Evolutionary conservation across 2,329 filamentous ascomycete species (phyloP).

Genomic region (Decorospora gaudefroyi): DNA sequence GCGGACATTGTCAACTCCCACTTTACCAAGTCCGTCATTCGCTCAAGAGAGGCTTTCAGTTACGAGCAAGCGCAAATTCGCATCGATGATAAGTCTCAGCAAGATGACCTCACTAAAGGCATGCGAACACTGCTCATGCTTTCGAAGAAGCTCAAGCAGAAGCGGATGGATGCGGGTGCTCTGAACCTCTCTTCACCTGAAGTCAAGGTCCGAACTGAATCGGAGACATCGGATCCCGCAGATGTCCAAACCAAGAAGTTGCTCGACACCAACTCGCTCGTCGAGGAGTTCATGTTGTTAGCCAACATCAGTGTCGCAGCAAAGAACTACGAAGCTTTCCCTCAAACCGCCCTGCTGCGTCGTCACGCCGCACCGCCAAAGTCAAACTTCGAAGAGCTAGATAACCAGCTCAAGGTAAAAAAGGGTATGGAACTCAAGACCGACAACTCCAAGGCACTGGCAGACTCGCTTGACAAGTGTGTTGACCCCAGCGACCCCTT

Average conservation of each 20-base stretch:
- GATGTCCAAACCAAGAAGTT: slow-evolving; percentile 95
- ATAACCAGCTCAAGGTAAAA: slow-evolving; percentile 88
- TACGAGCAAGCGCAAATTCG: slow-evolving; percentile 95
- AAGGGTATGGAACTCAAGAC: slow-evolving; percentile 77
- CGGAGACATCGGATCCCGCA: slow-evolving; percentile 91
- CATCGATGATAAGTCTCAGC: slow-evolving; percentile 85
- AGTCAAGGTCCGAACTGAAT: slow-evolving; percentile 93
- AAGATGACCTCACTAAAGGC: slow-evolving; percentile 85
- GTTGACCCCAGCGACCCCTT: slow-evolving; percentile 81
- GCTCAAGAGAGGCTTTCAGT: slow-evolving; percentile 93
- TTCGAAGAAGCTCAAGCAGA: slow-evolving; percentile 90
- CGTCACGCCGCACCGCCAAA: slow-evolving; percentile 91
- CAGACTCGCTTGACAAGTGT: slow-evolving; percentile 87
- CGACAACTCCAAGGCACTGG: slow-evolving; percentile 89
- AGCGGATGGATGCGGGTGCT: slow-evolving; percentile 91
- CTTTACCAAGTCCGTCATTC: slow-evolving; percentile 98
- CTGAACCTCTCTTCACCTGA: slow-evolving; percentile 97
- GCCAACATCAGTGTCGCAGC: slow-evolving; percentile 93
- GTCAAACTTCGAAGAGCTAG: slow-evolving; percentile 93
- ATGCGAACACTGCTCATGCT: slow-evolving; percentile 87
- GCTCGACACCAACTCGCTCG: slow-evolving; percentile 93
- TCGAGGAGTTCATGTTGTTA: slow-evolving; percentile 99
- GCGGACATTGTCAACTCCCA: slow-evolving; percentile 83
- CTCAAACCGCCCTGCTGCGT: slow-evolving; percentile 90
- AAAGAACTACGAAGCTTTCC: slow-evolving; percentile 89